These are phyloP conservation scores for Lentinus tigrinus DNA, from an alignment of 768 basidiomycete genomes.

Conservation along the genomic window DNA sequence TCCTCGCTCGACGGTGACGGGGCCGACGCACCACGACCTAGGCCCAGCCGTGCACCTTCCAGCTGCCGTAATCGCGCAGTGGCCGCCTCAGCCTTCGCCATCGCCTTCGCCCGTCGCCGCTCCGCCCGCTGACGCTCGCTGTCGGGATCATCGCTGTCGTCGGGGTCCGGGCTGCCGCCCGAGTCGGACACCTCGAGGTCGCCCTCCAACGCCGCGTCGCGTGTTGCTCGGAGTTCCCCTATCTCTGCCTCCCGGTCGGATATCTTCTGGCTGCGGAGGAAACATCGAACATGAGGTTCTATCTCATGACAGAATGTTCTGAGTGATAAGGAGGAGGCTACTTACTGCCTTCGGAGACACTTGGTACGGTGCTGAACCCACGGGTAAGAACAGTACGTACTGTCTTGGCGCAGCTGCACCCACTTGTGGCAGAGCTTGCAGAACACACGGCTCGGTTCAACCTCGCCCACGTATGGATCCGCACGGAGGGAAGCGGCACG, in stretches of 20 bases:
- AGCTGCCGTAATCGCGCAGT: slow-evolving; percentile 17
- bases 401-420: slow-evolving; percentile 80
- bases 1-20: slow-evolving; percentile 22
- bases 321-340: slow-evolving; percentile 28
- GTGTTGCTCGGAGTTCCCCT: slow-evolving; percentile 43
- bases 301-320: neutral
- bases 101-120: slow-evolving; percentile 24
- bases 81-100: slow-evolving; percentile 19
- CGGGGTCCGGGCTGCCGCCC: slow-evolving; percentile 38
- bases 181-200: slow-evolving; percentile 26
- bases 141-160: slow-evolving; percentile 24
- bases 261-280: slow-evolving; percentile 48
- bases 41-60: slow-evolving; percentile 3
- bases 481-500: slow-evolving; percentile 68
- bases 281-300: neutral
- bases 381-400: slow-evolving; percentile 77
- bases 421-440: slow-evolving; percentile 77
- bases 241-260: slow-evolving; percentile 54
- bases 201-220: slow-evolving; percentile 26
- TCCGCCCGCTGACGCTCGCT: slow-evolving; percentile 7
- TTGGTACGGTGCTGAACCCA: slow-evolving; percentile 79
- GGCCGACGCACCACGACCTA: neutral
- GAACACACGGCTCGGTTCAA: slow-evolving; percentile 67
- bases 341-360: slow-evolving; percentile 66
- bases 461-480: slow-evolving; percentile 62